Evolutionary conservation across 306 rosid species (phyloP).

Genomic region (Cicer bijugum): DNA sequence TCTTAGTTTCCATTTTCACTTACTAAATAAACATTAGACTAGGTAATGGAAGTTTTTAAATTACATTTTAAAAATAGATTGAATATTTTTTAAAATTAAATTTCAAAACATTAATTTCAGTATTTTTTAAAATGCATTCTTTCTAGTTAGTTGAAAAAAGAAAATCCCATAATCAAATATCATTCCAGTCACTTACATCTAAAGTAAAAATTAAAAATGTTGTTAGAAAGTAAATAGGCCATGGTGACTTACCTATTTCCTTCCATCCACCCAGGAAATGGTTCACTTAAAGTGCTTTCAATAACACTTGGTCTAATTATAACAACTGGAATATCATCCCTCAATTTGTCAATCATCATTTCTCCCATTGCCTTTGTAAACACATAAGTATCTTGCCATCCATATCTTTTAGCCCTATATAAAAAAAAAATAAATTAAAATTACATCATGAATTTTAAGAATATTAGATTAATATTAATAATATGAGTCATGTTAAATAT

Average conservation of each 20-base stretch:
- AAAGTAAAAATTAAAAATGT: too few relatives aligned
- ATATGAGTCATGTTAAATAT: neutral
- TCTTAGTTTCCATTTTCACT: too few relatives aligned
- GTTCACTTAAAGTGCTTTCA: slow-evolving; percentile 87
- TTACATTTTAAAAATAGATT: too few relatives aligned
- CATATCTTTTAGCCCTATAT: slow-evolving; percentile 72
- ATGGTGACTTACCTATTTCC: slow-evolving; percentile 69
- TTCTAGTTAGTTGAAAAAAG: too few relatives aligned
- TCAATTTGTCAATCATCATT: slow-evolving; percentile 82
- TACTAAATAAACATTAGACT: too few relatives aligned
- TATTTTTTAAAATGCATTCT: too few relatives aligned
- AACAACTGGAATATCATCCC: slow-evolving; percentile 83
- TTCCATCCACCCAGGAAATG: slow-evolving; percentile 99
- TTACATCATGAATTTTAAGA: slow-evolving; percentile 30
- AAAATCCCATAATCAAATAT: too few relatives aligned
- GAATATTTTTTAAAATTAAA: too few relatives aligned
- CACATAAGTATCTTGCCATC: slow-evolving; percentile 98
- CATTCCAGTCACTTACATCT: too few relatives aligned
- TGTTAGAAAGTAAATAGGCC: too few relatives aligned
- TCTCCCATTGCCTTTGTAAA: slow-evolving; percentile 99
- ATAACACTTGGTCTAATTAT: slow-evolving; percentile 92
- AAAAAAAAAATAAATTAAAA: slow-evolving; percentile 20
- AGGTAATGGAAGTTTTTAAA: too few relatives aligned
- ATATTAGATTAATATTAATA: neutral
- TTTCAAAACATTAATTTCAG: too few relatives aligned